Evolutionary conservation across 83 land plant genomes (phyloP).

Genomic region (Picea mariana): DNA sequence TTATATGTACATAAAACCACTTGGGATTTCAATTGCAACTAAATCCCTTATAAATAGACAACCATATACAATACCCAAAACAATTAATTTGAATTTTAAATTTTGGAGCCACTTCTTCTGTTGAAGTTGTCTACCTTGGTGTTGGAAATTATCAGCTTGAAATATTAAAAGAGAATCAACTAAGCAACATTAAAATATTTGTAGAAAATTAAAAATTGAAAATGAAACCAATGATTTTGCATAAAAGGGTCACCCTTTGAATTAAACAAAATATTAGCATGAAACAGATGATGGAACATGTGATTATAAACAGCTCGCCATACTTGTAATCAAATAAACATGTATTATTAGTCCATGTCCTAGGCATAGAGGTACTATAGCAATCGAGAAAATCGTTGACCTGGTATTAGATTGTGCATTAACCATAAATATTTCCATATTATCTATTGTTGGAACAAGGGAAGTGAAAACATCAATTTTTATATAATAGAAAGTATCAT

Average conservation of each 20-base stretch:
- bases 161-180: slow-evolving; percentile 15
- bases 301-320: neutral
- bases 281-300: neutral
- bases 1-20: neutral
- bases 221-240: neutral
- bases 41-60: slow-evolving; percentile 52
- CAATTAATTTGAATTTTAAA: slow-evolving; percentile 63
- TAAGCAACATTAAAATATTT: slow-evolving; percentile 10
- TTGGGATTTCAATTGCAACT: slow-evolving; percentile 28
- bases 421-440: too few species aligned
- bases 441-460: too few species aligned
- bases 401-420: too few species aligned
- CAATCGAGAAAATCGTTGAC: too few species aligned
- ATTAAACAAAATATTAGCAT: too few species aligned
- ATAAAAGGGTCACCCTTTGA: too few species aligned
- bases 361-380: too few species aligned
- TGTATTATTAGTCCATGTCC: neutral
- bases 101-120: slow-evolving; percentile 86
- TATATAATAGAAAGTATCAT: too few species aligned
- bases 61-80: slow-evolving; percentile 61
- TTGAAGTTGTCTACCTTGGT: slow-evolving; percentile 83
- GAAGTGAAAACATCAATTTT: too few species aligned
- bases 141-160: slow-evolving; percentile 81
- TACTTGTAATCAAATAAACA: neutral
- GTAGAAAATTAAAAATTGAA: neutral